Base-by-base conservation (phyloP, 768 basidiomycete genomes). In the Nevesoporus exiguus region DNA sequence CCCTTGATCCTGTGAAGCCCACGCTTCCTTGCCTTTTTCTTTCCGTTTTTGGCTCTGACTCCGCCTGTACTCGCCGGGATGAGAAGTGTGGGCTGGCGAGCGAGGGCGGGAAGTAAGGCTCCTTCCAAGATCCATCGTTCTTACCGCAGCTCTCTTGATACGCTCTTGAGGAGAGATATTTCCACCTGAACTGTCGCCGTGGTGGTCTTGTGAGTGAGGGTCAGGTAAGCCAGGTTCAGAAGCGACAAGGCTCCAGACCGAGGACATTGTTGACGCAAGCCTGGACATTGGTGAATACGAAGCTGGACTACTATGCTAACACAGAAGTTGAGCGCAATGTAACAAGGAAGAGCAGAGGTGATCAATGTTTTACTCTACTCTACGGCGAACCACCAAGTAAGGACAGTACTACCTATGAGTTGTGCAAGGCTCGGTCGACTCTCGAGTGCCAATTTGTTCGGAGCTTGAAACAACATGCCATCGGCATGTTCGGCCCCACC, bases 91-190 rank as follows among this genome's bases (percentile, higher is more conserved):
- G 29, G 47, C 56, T 40, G 71, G 65, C 8, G 73, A 64, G 37
- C 59, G 58, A 29, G 77, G 62, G 51, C 71, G 78, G 37, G 66
- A 71, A 51, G 77, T 76, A 44, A 82, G 68, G 66, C 84, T 86
- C 62, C 77, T 76, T 56, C 84, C 82, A 29, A 91, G 75, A 61
- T 84, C 83, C 51, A 83, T 83, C 0, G 85, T 85, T 71, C 74
- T 79, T 61, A 76, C 77, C 41, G 81, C 77, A 29, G 80, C 66
- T 49, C 80, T 80, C 68, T 81, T 81, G 48, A 79, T 77, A 60
- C 78, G 77, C 63, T 78, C 77, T 29, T 75, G 72, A 30, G 70
- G 62, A 24, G 70, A 63, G 24, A 60, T 46, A 54, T 67, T 59
- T 52, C 60, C 70, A 49, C 61, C 61, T 33, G 62, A 60, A 52